Base-by-base conservation (phyloP, 2,329 filamentous ascomycete genomes). In the Calonectria multiphialidica region DNA sequence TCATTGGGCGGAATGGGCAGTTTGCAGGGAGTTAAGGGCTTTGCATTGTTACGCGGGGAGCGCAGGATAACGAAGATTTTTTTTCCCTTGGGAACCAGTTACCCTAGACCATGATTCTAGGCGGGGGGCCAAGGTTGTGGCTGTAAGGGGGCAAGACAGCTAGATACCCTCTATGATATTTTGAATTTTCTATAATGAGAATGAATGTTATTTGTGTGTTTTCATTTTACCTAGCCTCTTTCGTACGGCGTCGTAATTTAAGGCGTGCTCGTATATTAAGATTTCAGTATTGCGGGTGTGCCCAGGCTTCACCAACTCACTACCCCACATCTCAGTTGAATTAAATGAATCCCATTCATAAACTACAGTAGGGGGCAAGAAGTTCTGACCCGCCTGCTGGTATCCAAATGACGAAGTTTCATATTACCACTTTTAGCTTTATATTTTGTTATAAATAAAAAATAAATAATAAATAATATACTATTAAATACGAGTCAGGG, bases 81-180 rank as follows among this genome's bases (percentile, higher is more conserved):
- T 30, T 30, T 30, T 8, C 28, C 74, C 44, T 69, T 53, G 66
- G 68, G 53, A 73, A 72, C 21, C 28, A 76, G 68, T 68, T 68
- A 72, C 72, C 49, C 66, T 73, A 59, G 69, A 59, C 70, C 49
- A 69, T 40, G 65, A 67, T 68, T 35, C 37, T 57, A 42, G 73
- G 71, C 70, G 57, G 64, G 55, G 66, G 55, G 61, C 50, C 44
- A 64, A 72, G 49, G 50, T 66, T 53, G 55, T 63, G 37, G 35
- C 59, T 44, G 47, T 63, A 62, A 49, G 59, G 68, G 63, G 64
- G 50, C 42, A 68, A 71, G 70, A 72, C 44, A 57, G 73, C 66
- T 74, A 79, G 72, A 80, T 78, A 79, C 75, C 77, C 73, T 77
- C 71, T 55, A 73, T 70, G 68, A 74, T 65, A 45, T 74, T 76